These are phyloP conservation scores for Argentina anserina DNA, from an alignment of 306 rosid genomes.

Conservation along the genomic window DNA sequence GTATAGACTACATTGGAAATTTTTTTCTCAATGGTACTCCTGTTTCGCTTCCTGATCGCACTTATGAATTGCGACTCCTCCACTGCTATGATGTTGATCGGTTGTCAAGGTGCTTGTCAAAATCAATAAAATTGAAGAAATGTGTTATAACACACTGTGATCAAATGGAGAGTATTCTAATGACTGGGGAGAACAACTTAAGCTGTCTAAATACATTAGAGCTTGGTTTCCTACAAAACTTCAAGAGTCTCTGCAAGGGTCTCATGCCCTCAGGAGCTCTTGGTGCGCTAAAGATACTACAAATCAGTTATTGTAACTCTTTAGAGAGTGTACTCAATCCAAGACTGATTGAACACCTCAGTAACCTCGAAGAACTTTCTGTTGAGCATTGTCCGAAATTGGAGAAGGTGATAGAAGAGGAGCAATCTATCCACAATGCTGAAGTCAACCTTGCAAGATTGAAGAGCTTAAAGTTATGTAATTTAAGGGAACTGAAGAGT, in stretches of 20 bases:
- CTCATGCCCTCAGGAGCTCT: background rate
- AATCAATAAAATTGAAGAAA: background rate
- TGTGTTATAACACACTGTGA: background rate
- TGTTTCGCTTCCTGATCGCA: no score
- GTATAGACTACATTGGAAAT: no score
- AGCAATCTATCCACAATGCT: background rate
- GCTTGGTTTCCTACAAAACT: background rate
- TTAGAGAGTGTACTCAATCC: background rate
- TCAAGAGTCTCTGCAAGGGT: background rate
- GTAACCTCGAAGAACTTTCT: background rate
- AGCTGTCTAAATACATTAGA: background rate
- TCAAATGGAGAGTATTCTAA: background rate
- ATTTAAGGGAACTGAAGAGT: background rate
- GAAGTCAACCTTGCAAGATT: background rate
- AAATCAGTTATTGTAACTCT: background rate
- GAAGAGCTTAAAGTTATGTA: background rate
- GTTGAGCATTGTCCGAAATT: background rate
- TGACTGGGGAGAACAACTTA: background rate
- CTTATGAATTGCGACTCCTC: no score
- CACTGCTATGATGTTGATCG: no score
- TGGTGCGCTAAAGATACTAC: background rate
- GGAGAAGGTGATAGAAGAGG: background rate
- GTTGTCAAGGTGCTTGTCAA: background rate
- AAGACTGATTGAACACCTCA: background rate
- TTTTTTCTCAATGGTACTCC: no score